Percentiles rank a stretch among this genome's conserved stretches.
These are phyloP conservation scores for Candida schatavii DNA, from an alignment of 805 yeast genomes.

Conservation along the genomic window DNA sequence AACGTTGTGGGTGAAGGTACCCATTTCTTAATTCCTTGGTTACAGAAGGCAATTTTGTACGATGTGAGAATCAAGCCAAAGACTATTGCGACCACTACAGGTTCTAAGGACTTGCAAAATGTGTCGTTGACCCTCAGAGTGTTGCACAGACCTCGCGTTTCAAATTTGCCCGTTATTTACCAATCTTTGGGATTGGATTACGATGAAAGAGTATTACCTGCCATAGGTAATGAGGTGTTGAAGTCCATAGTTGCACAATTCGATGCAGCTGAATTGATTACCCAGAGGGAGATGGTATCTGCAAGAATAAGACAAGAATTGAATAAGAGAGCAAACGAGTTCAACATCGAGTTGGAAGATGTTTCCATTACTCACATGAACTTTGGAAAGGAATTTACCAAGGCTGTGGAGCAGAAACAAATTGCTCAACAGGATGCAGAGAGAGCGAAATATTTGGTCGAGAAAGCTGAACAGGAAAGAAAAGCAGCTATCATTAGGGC, in stretches of 20 bases:
- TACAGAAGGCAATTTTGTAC: constrained; percentile 83
- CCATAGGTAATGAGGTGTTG: constrained; percentile 88
- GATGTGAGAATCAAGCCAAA: constrained; percentile 96
- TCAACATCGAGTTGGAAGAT: constrained; percentile 89
- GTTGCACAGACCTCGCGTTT: constrained; percentile 89
- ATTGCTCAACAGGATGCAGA: constrained; percentile 99
- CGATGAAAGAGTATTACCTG: constrained; percentile 90
- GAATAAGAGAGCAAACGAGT: constrained; percentile 78
- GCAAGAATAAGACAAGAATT: constrained; percentile 86
- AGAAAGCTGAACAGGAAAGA: constrained; percentile 95
- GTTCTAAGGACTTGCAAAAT: constrained; percentile 95
- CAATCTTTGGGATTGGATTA: constrained; percentile 91
- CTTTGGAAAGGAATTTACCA: constrained; percentile 93
- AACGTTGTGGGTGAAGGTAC: constrained; percentile 96
- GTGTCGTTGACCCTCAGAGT: constrained; percentile 92
- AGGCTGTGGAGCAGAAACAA: constrained; percentile 97
- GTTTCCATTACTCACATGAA: constrained; percentile 98
- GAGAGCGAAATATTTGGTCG: constrained; percentile 89
- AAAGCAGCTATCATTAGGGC: constrained; percentile 94
- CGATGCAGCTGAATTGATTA: constrained; percentile 94
- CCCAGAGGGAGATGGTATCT: constrained; percentile 94
- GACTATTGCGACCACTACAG: constrained; percentile 90
- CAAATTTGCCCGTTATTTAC: constrained; percentile 77
- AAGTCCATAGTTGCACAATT: constrained; percentile 90
- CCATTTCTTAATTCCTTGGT: constrained; percentile 93